A percentile compares a stretch with the other conserved stretches of the same genome.
These are phyloP conservation scores for Starmerella vitae DNA, from an alignment of 805 yeast species.

Conservation along the genomic window DNA sequence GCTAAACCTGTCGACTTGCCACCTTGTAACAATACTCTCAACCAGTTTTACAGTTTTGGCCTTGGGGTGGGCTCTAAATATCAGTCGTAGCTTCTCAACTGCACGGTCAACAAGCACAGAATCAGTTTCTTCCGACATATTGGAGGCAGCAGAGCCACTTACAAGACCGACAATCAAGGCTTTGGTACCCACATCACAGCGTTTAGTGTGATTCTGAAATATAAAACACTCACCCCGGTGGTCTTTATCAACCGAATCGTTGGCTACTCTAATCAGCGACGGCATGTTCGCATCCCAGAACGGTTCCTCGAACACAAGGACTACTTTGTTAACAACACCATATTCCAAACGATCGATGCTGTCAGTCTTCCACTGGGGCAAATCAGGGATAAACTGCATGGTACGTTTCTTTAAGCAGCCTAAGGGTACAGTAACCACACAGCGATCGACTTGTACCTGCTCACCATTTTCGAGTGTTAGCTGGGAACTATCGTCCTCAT, in stretches of 20 bases:
- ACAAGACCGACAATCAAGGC: slow-evolving; percentile 31
- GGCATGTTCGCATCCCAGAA: slow-evolving; percentile 30
- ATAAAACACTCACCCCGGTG: slow-evolving; percentile 30
- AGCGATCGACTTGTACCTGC: slow-evolving; percentile 30
- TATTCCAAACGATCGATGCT: slow-evolving; percentile 31
- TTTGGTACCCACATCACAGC: slow-evolving; percentile 24
- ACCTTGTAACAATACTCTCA: slow-evolving; percentile 41
- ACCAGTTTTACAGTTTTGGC: slow-evolving; percentile 22
- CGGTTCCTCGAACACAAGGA: slow-evolving; percentile 27
- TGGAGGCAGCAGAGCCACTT: slow-evolving; percentile 30
- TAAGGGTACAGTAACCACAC: slow-evolving; percentile 30
- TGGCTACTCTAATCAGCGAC: slow-evolving; percentile 26
- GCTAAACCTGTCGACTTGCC: slow-evolving; percentile 71
- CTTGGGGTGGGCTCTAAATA: slow-evolving; percentile 21
- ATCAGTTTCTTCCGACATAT: slow-evolving; percentile 25
- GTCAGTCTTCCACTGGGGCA: slow-evolving; percentile 31
- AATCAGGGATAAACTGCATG: slow-evolving; percentile 31
- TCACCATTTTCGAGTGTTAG: slow-evolving; percentile 31
- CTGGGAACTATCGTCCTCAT: slow-evolving; percentile 26
- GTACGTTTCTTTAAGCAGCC: slow-evolving; percentile 31
- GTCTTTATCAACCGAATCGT: slow-evolving; percentile 3
- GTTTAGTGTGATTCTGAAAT: slow-evolving; percentile 28
- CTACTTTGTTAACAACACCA: slow-evolving; percentile 31
- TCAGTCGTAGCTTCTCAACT: slow-evolving; percentile 22
- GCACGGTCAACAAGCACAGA: slow-evolving; percentile 27